These are phyloP conservation scores for Candida sonorensis DNA, from an alignment of 805 yeast genomes.

Conservation along the genomic window DNA sequence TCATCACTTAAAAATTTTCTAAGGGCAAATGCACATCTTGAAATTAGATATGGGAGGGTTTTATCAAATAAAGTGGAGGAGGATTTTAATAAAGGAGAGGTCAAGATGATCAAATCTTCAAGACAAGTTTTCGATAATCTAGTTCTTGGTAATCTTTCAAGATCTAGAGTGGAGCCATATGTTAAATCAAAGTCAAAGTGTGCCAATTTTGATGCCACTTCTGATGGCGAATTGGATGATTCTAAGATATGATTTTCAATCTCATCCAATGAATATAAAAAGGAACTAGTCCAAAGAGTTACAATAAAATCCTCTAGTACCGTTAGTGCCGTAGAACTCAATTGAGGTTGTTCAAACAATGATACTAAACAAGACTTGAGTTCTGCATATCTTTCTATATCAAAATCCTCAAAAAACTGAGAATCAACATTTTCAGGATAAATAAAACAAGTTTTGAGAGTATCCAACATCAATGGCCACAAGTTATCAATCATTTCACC, in stretches of 20 bases:
- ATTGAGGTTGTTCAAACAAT: too few species aligned
- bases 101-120: conserved; percentile 40
- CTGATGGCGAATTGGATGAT: conserved; percentile 20
- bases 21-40: conserved; percentile 54
- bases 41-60: conserved; percentile 42
- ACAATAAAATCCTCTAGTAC: conserved; percentile 40
- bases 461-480: conserved; percentile 37
- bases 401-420: conserved; percentile 34
- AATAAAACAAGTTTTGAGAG: conserved; percentile 35
- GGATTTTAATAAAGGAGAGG: conserved; percentile 14
- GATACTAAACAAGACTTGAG: conserved; percentile 38
- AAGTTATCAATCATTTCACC: too few species aligned
- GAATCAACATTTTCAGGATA: conserved; percentile 18
- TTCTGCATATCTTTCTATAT: conserved; percentile 35
- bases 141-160: conserved; percentile 36
- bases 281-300: conserved; percentile 53
- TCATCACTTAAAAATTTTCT: conserved; percentile 60
- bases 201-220: conserved; percentile 32
- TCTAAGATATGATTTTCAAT: conserved; percentile 32
- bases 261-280: conserved; percentile 50
- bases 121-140: conserved; percentile 52
- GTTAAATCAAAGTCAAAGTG: conserved; percentile 38
- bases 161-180: conserved; percentile 59
- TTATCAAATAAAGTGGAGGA: conserved; percentile 21
- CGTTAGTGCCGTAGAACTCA: too few species aligned